Percentiles rank a stretch among this genome's conserved stretches.
Conservation (phyloP, 257 asterid species). For the Primulina tabacum region DNA sequence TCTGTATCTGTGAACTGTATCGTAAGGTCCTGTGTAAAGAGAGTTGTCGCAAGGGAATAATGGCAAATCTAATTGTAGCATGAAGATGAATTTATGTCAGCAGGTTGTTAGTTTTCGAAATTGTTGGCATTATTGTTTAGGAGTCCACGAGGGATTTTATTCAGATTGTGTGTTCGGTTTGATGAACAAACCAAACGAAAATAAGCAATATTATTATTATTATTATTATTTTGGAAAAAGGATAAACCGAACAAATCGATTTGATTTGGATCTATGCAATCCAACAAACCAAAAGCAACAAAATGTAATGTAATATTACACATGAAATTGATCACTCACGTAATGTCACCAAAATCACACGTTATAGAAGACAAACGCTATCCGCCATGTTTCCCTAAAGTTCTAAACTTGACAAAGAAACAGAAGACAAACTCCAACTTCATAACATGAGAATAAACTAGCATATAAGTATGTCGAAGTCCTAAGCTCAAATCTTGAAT, state of each 20-base stretch:
- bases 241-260: no score
- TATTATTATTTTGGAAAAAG: no score
- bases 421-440: neutral
- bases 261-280: no score
- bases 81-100: neutral
- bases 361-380: no score
- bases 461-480: neutral
- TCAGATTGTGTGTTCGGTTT: neutral
- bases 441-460: neutral
- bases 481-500: conserved; percentile 26
- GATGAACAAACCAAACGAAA: no score
- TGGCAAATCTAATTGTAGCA: neutral
- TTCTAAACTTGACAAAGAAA: neutral
- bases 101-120: neutral
- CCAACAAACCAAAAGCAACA: neutral
- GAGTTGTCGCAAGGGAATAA: neutral
- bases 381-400: neutral
- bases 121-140: neutral
- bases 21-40: neutral
- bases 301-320: neutral
- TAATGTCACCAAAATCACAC: neutral
- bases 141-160: neutral
- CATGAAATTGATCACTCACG: neutral
- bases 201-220: no score
- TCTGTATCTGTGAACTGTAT: neutral